Percentiles rank a stretch among this genome's conserved stretches.
phyloP scores from a whole-genome alignment of 768 basidiomycete genomes.

The Melanogaster broomeanus region DNA sequence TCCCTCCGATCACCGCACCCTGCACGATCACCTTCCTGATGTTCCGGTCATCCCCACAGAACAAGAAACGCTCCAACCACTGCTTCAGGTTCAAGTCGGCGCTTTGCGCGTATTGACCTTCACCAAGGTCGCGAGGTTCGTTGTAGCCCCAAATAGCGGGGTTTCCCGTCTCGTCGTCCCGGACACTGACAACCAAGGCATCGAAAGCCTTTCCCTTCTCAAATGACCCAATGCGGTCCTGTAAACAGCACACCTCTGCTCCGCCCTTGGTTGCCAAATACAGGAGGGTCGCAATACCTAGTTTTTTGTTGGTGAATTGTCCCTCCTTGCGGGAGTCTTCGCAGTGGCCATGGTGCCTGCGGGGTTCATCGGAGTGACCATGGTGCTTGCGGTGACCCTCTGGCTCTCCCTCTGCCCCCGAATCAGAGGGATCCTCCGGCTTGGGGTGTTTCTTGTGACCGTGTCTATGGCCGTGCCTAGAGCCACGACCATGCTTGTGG shows the following conservation, averaged over 20 bases:
- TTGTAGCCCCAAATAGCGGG: slow-evolving; percentile 53
- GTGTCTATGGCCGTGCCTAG: neutral
- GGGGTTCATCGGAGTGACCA: no score
- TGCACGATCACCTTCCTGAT: slow-evolving; percentile 83
- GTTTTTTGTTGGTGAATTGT: slow-evolving; percentile 56
- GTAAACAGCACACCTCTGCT: slow-evolving; percentile 76
- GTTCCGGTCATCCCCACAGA: slow-evolving; percentile 86
- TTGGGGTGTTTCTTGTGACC: neutral
- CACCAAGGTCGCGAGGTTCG: slow-evolving; percentile 28
- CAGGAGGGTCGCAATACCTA: slow-evolving; percentile 74
- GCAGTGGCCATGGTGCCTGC: neutral
- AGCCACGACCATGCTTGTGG: neutral
- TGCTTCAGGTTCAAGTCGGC: slow-evolving; percentile 42
- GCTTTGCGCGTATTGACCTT: slow-evolving; percentile 30
- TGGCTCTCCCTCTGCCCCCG: neutral
- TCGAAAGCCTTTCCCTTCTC: slow-evolving; percentile 85
- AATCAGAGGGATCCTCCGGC: neutral
- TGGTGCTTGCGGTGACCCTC: neutral
- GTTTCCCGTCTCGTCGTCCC: slow-evolving; percentile 49
- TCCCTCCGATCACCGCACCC: slow-evolving; percentile 77
- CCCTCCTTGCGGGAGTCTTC: slow-evolving; percentile 4
- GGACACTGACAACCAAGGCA: slow-evolving; percentile 72
- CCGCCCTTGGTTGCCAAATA: slow-evolving; percentile 94
- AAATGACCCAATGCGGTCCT: slow-evolving; percentile 74
- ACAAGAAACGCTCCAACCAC: slow-evolving; percentile 82